Evolutionary conservation across 2,329 filamentous ascomycete species (phyloP), one percentile per base, ranked within the genome.

Genomic region (Fusarium haematococcum): DNA sequence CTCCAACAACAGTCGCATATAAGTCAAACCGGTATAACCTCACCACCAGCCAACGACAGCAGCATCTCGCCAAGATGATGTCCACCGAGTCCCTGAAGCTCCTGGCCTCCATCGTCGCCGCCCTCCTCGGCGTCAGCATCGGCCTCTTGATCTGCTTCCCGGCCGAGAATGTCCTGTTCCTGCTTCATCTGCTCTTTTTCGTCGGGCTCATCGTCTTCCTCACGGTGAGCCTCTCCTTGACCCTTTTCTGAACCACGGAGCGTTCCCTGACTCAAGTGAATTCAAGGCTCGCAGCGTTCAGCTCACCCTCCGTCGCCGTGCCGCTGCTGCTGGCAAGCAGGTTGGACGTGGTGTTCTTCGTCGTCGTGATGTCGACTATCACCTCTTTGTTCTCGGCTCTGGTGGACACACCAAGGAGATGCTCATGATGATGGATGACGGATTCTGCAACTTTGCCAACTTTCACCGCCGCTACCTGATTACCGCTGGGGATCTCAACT

Each of bases 321-420:
- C 11, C n/a, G 41, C 62, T n/a, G 57, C 54, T 41, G 8, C 35
- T 48, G 25, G 71, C 79, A 20, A 79, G 78, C 6, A 67, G 18
- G 35, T 33, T 8, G 57, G 54, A 3, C 10, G 6, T n/a, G 25
- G 16, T n/a, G 67, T 63, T 20, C 57, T 63, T 25, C 69, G 65
- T 25, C 59, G 63, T 25, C 69, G 35, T 8, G 27, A 48, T 4
- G 75, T 78, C 5, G 83, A 84, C 30, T 89, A 95, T 81, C 86
- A 95, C 63, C 86, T 97, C 35, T 89, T 97, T 73, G 92, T 98
- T 30, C 92, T 98, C 27, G 97, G 97, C 62, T 97, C 94, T 4
- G 97, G 97, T 35, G 97, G 97, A 1, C 97, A 99, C 84, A 98
- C 97, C 1, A 92, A 95, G 57, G 97, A 99, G 83, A 97, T 99